Conservation (phyloP, 139 green algal genomes). For the Coelastrella sp. region DNA sequence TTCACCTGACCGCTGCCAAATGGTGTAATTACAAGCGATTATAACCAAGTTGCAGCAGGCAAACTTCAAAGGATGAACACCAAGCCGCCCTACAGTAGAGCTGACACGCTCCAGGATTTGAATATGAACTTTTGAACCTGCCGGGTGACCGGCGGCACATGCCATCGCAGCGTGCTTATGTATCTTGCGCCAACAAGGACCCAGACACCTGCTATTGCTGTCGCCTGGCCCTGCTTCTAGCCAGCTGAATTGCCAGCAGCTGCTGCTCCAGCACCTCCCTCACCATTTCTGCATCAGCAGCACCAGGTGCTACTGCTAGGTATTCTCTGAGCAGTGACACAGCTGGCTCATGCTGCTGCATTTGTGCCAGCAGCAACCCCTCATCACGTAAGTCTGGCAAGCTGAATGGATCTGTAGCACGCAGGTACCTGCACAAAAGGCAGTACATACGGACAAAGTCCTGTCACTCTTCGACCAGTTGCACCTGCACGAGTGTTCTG, state of each 20-base stretch:
- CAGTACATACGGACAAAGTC: background rate
- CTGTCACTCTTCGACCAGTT: no score
- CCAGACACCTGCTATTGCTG: background rate
- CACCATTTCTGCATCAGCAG: constrained; percentile 38
- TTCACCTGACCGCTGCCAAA: no score
- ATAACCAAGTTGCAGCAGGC: no score
- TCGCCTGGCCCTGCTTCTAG: background rate
- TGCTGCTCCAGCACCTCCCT: constrained; percentile 45
- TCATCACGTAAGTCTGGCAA: constrained; percentile 45
- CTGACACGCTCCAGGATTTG: no score
- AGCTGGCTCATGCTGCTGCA: constrained; percentile 18
- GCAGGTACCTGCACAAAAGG: constrained; percentile 35
- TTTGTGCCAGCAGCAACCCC: background rate
- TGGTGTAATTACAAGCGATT: no score
- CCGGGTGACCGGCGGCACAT: no score
- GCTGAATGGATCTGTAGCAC: constrained; percentile 37
- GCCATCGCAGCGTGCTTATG: no score
- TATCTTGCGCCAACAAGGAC: no score
- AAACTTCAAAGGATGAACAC: no score
- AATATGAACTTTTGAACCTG: no score
- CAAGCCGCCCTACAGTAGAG: no score
- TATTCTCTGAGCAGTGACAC: constrained; percentile 29
- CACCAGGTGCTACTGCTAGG: constrained; percentile 36
- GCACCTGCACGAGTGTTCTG: no score
- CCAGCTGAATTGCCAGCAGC: constrained; percentile 2